phyloP scores from a whole-genome alignment of 2,329 filamentous ascomycete species.

The Sporothrix pseudoabietina region DNA sequence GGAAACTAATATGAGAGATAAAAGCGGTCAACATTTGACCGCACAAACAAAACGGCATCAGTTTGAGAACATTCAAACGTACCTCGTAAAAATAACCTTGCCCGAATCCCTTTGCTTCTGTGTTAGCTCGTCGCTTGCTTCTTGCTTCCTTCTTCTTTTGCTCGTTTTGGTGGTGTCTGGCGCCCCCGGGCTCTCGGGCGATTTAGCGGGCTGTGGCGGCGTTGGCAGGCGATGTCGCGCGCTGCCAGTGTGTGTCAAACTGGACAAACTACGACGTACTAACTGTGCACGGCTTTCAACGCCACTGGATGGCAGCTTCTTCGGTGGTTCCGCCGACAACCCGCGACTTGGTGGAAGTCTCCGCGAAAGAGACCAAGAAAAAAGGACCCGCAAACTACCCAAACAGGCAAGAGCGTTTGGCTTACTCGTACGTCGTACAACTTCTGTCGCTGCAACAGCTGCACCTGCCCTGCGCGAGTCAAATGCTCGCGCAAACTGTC shows the following conservation, averaged over 20 bases:
- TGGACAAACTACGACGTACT: not conserved
- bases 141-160: too few species aligned
- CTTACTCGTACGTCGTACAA: not conserved
- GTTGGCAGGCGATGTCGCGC: too few species aligned
- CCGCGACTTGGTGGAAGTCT: not conserved
- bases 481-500: slow-evolving; percentile 18
- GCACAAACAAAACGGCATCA: not conserved
- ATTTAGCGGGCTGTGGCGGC: not conserved
- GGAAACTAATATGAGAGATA: too few species aligned
- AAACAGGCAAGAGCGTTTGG: slow-evolving; percentile 16
- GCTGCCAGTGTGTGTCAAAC: too few species aligned
- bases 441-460: not conserved
- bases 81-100: not conserved
- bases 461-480: not conserved
- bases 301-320: not conserved
- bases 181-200: not conserved
- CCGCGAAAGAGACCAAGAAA: not conserved
- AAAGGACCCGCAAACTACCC: not conserved
- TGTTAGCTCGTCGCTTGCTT: not conserved
- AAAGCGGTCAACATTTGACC: too few species aligned
- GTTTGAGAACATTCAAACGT: not conserved
- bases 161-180: not conserved
- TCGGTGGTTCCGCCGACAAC: slow-evolving; percentile 23
- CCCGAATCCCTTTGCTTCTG: not conserved
- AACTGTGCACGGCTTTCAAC: not conserved